Conservation (phyloP, 2,329 filamentous ascomycete species). For the Helminthosporium solani region DNA sequence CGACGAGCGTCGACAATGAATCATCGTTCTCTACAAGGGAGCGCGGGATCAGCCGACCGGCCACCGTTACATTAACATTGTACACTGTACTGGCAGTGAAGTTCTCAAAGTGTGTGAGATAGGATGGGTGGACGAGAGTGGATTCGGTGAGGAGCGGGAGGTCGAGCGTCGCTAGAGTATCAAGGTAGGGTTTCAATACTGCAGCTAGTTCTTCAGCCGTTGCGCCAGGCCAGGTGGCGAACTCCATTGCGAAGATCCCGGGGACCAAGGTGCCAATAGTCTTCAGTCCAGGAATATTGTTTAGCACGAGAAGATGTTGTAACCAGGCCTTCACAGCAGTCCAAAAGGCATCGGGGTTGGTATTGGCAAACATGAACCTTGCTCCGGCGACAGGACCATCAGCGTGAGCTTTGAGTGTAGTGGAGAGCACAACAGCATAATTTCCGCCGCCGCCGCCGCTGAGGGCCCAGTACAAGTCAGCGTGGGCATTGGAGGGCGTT, state of each 20-base stretch:
- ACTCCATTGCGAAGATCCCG: neutral
- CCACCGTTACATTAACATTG: neutral
- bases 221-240: neutral
- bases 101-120: neutral
- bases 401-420: slow-evolving; percentile 14
- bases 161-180: neutral
- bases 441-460: slow-evolving; percentile 21
- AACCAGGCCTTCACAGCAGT: neutral
- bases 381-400: slow-evolving; percentile 1
- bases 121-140: neutral
- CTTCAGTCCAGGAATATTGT: neutral
- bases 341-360: neutral
- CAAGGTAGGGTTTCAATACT: neutral
- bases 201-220: neutral
- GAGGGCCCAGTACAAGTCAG: slow-evolving; percentile 25
- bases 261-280: neutral
- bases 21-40: neutral
- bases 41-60: neutral
- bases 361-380: neutral
- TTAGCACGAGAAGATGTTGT: neutral
- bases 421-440: slow-evolving; percentile 18
- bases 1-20: neutral
- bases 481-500: slow-evolving; percentile 11
- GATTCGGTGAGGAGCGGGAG: neutral
- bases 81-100: neutral